Evolutionary conservation across 2,329 filamentous ascomycete species (phyloP).

Genomic region (Trichoderma cornu-damae): DNA sequence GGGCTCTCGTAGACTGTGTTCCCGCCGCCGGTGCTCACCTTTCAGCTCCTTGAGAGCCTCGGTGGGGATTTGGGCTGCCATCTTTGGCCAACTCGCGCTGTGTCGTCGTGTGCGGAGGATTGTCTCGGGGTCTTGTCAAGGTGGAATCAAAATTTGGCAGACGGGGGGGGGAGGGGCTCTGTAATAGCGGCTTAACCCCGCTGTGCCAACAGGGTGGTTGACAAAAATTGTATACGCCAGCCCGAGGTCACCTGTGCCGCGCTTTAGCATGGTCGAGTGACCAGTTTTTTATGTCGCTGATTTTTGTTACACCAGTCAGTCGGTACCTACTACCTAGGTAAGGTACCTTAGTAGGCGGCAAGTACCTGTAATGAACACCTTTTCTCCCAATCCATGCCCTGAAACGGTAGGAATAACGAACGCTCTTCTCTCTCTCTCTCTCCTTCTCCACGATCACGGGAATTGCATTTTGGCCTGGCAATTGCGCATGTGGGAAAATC

Average conservation of each 20-base stretch:
- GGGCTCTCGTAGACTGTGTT: not conserved
- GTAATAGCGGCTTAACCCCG: slow-evolving; percentile 12
- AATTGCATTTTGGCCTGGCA: too few species aligned
- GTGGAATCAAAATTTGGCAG: slow-evolving; percentile 14
- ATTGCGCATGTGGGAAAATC: not conserved
- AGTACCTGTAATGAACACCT: too few species aligned
- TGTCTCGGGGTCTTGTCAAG: too few species aligned
- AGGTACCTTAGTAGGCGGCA: too few species aligned
- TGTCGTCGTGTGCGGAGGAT: slow-evolving; percentile 5
- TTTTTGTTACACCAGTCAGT: too few species aligned
- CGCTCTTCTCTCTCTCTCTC: too few species aligned
- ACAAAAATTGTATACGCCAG: slow-evolving; percentile 2
- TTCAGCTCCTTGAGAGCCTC: slow-evolving; percentile 43
- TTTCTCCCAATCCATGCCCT: too few species aligned
- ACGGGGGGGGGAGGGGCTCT: too few species aligned
- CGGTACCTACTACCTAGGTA: not conserved
- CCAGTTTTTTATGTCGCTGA: not conserved
- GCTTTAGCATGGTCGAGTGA: not conserved
- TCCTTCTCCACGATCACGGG: too few species aligned
- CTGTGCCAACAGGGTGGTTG: slow-evolving; percentile 10
- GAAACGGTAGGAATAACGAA: too few species aligned
- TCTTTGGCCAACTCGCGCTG: slow-evolving; percentile 29
- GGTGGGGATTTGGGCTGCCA: slow-evolving; percentile 41
- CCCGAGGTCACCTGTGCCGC: not conserved
- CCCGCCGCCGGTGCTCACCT: slow-evolving; percentile 26